Evolutionary conservation across 73 alveolate genomes (phyloP).

Genomic region (Uronychia setigera): DNA sequence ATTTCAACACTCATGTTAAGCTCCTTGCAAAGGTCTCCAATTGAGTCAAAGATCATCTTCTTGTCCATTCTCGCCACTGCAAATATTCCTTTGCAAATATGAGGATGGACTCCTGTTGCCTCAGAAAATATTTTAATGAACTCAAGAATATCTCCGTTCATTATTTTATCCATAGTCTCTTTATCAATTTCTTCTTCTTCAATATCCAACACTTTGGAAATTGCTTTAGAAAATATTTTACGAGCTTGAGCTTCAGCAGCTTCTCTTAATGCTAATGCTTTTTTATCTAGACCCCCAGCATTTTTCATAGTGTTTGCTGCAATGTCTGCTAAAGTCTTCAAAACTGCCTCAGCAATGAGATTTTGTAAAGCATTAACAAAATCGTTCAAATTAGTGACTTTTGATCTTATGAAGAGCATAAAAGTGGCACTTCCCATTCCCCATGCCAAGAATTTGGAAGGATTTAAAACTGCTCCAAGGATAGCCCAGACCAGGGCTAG

Average conservation of each 20-base stretch:
- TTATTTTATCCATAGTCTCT: no score
- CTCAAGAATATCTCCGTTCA: no score
- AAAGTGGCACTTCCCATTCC: constrained; percentile 6
- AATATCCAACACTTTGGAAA: no score
- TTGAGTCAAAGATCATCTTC: not conserved
- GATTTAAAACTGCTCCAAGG: constrained; percentile 31
- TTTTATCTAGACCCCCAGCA: no score
- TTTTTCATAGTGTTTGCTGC: not conserved
- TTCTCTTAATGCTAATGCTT: no score
- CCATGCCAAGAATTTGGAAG: constrained; percentile 19
- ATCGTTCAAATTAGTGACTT: not conserved
- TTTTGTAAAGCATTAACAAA: not conserved
- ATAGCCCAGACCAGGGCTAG: constrained; percentile 15
- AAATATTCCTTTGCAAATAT: constrained; percentile 10
- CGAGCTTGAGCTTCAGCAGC: no score
- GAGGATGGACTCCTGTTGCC: constrained; percentile 1
- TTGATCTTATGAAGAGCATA: not conserved
- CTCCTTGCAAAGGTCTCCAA: not conserved
- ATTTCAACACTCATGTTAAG: no score
- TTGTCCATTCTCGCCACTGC: constrained; percentile 13
- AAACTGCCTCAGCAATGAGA: not conserved
- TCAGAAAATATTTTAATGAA: no score
- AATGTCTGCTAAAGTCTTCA: not conserved
- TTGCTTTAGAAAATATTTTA: no score
- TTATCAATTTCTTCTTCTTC: no score